Evolutionary conservation across 441 rosid species (phyloP).

Genomic region (Rhodomyrtus psidioides): DNA sequence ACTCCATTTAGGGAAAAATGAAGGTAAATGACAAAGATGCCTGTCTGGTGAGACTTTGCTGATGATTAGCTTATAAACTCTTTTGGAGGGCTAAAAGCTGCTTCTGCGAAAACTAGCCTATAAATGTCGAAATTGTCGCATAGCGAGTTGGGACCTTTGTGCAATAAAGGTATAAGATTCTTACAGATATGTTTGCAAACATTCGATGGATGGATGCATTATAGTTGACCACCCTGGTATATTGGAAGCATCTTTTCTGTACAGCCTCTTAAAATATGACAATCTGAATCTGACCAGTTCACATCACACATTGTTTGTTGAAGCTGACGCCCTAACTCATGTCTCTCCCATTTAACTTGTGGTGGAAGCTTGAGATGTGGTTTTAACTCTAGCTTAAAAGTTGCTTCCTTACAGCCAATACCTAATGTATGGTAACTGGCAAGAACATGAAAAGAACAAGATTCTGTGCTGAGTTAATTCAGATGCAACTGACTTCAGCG

Average conservation of each 20-base stretch:
- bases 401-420: background rate
- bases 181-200: background rate
- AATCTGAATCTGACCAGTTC: background rate
- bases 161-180: background rate
- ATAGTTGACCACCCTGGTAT: background rate
- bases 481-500: background rate
- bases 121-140: background rate
- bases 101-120: background rate
- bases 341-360: background rate
- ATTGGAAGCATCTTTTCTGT: background rate
- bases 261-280: background rate
- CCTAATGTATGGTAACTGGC: background rate
- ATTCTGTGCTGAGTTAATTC: background rate
- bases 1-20: constrained; percentile 3
- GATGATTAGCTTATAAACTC: background rate
- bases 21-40: background rate
- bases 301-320: background rate
- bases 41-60: background rate
- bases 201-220: background rate
- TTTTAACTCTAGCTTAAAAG: background rate
- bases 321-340: background rate
- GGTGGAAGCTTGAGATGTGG: background rate
- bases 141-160: background rate
- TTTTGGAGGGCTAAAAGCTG: background rate
- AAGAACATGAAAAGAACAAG: background rate